phyloP scores from a whole-genome alignment of 495 filamentous ascomycete genomes.

The Talaromyces stipitatus region DNA sequence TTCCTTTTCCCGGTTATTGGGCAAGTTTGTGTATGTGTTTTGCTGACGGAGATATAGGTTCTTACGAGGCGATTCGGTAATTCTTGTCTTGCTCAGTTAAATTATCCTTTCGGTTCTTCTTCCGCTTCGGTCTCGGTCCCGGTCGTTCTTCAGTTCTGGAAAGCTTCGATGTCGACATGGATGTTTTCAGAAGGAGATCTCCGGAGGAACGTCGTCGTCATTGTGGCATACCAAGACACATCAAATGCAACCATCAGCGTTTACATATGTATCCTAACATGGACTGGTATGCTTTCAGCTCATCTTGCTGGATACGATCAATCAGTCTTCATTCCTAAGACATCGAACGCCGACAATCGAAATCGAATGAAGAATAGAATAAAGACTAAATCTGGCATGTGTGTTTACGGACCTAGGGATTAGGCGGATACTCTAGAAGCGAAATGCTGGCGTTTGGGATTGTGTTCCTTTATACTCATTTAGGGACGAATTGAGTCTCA shows the following conservation, averaged over 20 bases:
- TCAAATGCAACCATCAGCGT: too few species aligned
- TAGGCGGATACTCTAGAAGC: neutral
- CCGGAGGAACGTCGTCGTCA: neutral
- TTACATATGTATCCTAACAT: neutral
- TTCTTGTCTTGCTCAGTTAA: slow-evolving; percentile 84
- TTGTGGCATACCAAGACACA: neutral
- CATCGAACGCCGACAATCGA: neutral
- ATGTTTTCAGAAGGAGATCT: neutral
- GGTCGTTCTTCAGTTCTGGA: neutral
- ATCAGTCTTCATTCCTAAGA: neutral
- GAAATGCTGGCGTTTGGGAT: neutral
- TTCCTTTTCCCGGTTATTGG: slow-evolving; percentile 6
- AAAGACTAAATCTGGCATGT: neutral
- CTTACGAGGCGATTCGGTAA: slow-evolving; percentile 86
- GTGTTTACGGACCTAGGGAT: neutral
- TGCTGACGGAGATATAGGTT: slow-evolving; percentile 51
- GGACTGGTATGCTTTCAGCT: neutral
- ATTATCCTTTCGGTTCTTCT: neutral
- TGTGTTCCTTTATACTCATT: neutral
- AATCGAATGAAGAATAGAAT: neutral
- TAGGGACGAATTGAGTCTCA: neutral
- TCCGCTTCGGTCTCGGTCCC: neutral
- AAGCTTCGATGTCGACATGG: neutral
- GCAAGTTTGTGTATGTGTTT: neutral
- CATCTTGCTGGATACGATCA: neutral